A percentile compares a stretch with the other conserved stretches of the same genome.
Evolutionary conservation across 805 yeast species (phyloP).

Genomic region (Crinitomyces ghanaensis): DNA sequence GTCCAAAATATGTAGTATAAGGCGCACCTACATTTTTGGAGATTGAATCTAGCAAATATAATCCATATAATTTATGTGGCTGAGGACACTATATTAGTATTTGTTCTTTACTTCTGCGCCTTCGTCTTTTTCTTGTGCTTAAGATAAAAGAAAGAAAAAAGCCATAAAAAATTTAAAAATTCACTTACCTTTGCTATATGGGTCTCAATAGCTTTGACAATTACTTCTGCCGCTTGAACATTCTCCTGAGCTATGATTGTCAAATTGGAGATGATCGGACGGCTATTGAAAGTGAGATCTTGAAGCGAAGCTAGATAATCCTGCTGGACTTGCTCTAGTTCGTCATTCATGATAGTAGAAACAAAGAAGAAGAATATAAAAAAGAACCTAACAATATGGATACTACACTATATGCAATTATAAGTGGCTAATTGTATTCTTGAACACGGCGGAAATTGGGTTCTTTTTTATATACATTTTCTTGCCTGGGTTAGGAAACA

Average conservation of each 20-base stretch:
- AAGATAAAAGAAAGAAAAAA: background rate
- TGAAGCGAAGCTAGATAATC: conserved; percentile 60
- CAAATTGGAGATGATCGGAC: conserved; percentile 77
- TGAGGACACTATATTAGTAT: conserved; percentile 78
- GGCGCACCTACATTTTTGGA: conserved; percentile 87
- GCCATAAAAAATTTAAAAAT: background rate
- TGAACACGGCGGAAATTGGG: no score
- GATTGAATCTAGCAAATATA: conserved; percentile 82
- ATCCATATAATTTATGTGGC: conserved; percentile 67
- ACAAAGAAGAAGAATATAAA: no score
- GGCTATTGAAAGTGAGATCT: conserved; percentile 76
- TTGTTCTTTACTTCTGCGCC: no score
- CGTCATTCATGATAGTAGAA: conserved; percentile 16
- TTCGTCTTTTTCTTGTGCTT: no score
- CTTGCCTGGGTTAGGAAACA: no score
- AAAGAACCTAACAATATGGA: no score
- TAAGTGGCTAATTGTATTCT: no score
- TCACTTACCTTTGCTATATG: conserved; percentile 49
- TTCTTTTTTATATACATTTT: no score
- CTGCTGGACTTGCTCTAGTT: conserved; percentile 30
- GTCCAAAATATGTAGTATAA: conserved; percentile 67
- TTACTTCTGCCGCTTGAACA: conserved; percentile 60
- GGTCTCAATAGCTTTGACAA: conserved; percentile 61
- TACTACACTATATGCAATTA: no score
- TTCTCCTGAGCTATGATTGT: conserved; percentile 85